Conservation (phyloP, 257 asterid genomes). For the Solanum sitiens region DNA sequence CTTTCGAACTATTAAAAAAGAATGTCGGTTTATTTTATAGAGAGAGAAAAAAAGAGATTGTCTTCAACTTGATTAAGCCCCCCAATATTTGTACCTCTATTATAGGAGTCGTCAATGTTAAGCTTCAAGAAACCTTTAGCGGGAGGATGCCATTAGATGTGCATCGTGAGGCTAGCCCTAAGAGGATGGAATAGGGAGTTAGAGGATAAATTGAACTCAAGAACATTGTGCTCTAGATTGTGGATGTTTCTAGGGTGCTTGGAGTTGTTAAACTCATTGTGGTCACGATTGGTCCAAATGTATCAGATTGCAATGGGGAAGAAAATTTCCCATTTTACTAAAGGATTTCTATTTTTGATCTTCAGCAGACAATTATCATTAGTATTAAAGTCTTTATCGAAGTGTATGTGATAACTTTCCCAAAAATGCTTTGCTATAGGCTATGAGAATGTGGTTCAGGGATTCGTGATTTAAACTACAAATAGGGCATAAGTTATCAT, state of each 20-base stretch:
- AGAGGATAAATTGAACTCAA: neutral
- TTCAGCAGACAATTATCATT: neutral
- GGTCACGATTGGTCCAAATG: neutral
- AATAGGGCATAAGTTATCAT: neutral
- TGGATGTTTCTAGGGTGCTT: neutral
- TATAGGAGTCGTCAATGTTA: too few species aligned
- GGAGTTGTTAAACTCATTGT: neutral
- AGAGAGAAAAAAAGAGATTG: neutral
- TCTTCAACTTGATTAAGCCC: slow-evolving; percentile 16
- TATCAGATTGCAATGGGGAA: too few species aligned
- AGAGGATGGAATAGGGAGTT: neutral
- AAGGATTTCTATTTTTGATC: neutral
- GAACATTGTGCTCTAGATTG: neutral
- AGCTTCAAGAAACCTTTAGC: too few species aligned
- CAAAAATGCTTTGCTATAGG: neutral
- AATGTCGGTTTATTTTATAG: slow-evolving; percentile 23
- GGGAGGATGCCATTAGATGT: neutral
- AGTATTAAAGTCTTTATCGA: neutral
- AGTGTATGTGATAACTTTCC: neutral
- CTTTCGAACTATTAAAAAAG: neutral
- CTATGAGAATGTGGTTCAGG: neutral
- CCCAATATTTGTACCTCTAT: neutral
- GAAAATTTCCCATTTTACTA: neutral
- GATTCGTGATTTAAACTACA: neutral
- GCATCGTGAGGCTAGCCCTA: neutral